These are phyloP conservation scores for Russula abietina DNA, from an alignment of 768 basidiomycete genomes.

Conservation along the genomic window DNA sequence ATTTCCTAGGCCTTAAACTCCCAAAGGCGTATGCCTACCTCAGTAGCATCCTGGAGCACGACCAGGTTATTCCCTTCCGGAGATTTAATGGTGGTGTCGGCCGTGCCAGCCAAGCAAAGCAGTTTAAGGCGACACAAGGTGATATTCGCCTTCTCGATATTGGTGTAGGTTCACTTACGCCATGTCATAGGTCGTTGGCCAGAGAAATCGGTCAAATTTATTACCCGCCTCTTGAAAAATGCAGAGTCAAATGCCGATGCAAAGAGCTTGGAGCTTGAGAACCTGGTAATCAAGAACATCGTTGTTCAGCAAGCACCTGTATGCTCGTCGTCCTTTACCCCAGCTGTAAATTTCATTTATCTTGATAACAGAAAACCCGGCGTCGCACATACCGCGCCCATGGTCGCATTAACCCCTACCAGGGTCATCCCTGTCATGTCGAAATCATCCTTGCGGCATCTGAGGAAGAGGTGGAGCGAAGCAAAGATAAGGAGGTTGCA, in stretches of 20 bases:
- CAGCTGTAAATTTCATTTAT: neutral
- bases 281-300: slow-evolving; percentile 92
- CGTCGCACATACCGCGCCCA: slow-evolving; percentile 98
- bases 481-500: slow-evolving; percentile 70
- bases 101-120: slow-evolving; percentile 89
- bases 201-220: slow-evolving; percentile 96
- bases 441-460: slow-evolving; percentile 85
- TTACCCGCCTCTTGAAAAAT: slow-evolving; percentile 92
- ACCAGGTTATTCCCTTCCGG: slow-evolving; percentile 94
- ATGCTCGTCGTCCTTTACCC: slow-evolving; percentile 33
- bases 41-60: slow-evolving; percentile 91
- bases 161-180: neutral
- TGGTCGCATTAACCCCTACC: slow-evolving; percentile 98
- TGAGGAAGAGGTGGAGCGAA: slow-evolving; percentile 83
- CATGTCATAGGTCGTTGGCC: slow-evolving; percentile 88
- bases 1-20: slow-evolving; percentile 73
- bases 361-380: slow-evolving; percentile 76
- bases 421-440: slow-evolving; percentile 95
- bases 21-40: slow-evolving; percentile 95
- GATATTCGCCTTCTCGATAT: slow-evolving; percentile 30
- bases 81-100: slow-evolving; percentile 94
- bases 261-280: slow-evolving; percentile 91
- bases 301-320: slow-evolving; percentile 98
- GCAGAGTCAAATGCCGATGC: slow-evolving; percentile 98
- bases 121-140: slow-evolving; percentile 97